phyloP scores from a whole-genome alignment of 1,139 yeast species.

The Hyphopichia pseudoburtonii region DNA sequence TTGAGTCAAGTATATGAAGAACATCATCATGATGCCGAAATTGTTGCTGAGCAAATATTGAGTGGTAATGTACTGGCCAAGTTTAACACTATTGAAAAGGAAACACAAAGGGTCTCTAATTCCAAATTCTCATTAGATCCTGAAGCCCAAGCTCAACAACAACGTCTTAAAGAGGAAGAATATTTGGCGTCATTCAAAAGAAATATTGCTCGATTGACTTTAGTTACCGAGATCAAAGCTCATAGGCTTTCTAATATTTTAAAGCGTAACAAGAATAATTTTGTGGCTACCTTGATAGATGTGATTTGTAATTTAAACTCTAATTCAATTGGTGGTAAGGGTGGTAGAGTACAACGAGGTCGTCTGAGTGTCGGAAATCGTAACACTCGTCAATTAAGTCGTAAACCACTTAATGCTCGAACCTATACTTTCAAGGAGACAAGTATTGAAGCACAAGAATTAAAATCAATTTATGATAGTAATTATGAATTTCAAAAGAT shows the following conservation, averaged over 20 bases:
- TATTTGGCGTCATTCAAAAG: neutral
- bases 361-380: neutral
- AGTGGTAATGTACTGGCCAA: neutral
- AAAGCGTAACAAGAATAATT: slow-evolving; percentile 16
- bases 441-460: slow-evolving; percentile 16
- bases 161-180: too few relatives aligned
- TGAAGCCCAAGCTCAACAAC: too few relatives aligned
- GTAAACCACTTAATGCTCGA: neutral
- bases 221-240: neutral
- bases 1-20: slow-evolving; percentile 16
- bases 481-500: slow-evolving; percentile 24
- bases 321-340: neutral
- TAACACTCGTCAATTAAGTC: neutral
- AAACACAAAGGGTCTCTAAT: too few relatives aligned
- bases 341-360: slow-evolving; percentile 5
- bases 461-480: slow-evolving; percentile 15
- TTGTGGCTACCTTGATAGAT: slow-evolving; percentile 26
- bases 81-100: neutral
- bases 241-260: neutral
- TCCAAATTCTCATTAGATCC: too few relatives aligned
- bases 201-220: neutral
- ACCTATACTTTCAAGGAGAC: slow-evolving; percentile 14
- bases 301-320: slow-evolving; percentile 19
- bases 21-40: slow-evolving; percentile 17
- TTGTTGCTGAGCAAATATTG: slow-evolving; percentile 9